Percentiles rank a stretch among this genome's conserved stretches.
Conservation (phyloP, 108 stramenopile genomes). For the Skeletonema costatum region DNA sequence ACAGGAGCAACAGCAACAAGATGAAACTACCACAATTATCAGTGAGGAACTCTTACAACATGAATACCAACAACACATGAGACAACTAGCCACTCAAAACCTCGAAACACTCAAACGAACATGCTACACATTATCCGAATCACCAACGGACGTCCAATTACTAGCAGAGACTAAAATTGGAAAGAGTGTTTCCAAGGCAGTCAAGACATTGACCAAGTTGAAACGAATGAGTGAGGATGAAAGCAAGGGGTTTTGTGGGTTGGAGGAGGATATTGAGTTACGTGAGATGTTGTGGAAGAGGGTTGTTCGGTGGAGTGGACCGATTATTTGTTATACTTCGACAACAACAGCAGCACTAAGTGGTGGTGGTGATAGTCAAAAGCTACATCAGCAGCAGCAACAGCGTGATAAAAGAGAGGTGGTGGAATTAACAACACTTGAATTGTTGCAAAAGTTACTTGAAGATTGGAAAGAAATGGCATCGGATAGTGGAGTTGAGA, state of each 20-base stretch:
- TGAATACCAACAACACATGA: neutral
- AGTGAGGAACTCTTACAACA: neutral
- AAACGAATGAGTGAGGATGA: conserved; percentile 1
- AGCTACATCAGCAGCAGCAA: neutral
- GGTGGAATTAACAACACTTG: conserved; percentile 15
- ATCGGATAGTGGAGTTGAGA: conserved; percentile 14
- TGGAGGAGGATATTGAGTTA: neutral
- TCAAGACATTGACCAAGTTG: conserved; percentile 27
- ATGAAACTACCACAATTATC: no score
- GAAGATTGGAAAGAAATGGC: conserved; percentile 51
- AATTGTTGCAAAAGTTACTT: conserved; percentile 32
- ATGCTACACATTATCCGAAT: conserved; percentile 3
- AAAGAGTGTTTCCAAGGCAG: conserved; percentile 16
- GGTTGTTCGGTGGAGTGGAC: neutral
- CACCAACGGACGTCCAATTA: conserved; percentile 35
- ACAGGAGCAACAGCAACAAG: neutral
- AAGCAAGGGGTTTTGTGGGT: neutral
- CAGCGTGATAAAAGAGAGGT: neutral
- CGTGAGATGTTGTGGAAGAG: neutral
- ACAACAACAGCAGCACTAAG: conserved; percentile 4
- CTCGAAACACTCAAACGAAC: neutral
- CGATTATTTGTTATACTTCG: neutral
- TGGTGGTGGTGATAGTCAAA: neutral
- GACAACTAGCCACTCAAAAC: neutral
- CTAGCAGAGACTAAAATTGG: conserved; percentile 37